Evolutionary conservation across 176 grass and related monocot genomes (phyloP).

Genomic region (Eleusine coracana): DNA sequence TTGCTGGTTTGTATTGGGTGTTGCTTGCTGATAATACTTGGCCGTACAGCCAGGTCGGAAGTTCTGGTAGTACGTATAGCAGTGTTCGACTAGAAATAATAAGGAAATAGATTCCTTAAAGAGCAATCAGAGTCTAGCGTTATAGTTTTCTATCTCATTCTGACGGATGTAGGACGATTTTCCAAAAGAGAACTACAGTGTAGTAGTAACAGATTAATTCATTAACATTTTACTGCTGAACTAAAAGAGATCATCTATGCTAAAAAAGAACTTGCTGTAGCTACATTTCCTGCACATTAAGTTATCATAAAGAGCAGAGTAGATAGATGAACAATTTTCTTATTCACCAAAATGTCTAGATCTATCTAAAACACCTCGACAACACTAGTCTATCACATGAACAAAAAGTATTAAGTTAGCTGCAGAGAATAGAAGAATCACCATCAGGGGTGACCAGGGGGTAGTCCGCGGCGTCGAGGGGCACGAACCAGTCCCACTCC

Average conservation of each 20-base stretch:
- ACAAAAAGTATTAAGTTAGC: constrained; percentile 7
- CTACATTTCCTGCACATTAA: constrained; percentile 12
- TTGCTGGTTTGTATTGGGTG: no score
- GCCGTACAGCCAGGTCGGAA: no score
- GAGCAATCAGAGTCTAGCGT: not conserved
- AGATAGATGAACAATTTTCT: not conserved
- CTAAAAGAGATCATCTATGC: not conserved
- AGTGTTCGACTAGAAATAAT: not conserved
- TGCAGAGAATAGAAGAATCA: constrained; percentile 40
- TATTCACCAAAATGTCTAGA: constrained; percentile 16
- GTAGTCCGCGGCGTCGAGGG: constrained; percentile 83
- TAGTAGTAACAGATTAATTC: not conserved
- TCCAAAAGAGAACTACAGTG: not conserved
- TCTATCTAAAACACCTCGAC: not conserved
- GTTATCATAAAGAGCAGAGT: not conserved
- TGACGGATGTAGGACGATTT: not conserved
- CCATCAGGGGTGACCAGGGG: constrained; percentile 82
- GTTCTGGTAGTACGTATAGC: no score
- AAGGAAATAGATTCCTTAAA: not conserved
- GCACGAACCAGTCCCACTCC: constrained; percentile 90
- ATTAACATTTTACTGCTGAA: not conserved
- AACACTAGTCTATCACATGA: not conserved
- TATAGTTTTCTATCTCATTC: not conserved
- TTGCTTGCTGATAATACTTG: no score
- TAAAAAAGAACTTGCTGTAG: not conserved